Percentiles rank a stretch among this genome's conserved stretches.
These are phyloP conservation scores for Phialophora tarda DNA, from an alignment of 2,329 filamentous ascomycete genomes.

Conservation along the genomic window DNA sequence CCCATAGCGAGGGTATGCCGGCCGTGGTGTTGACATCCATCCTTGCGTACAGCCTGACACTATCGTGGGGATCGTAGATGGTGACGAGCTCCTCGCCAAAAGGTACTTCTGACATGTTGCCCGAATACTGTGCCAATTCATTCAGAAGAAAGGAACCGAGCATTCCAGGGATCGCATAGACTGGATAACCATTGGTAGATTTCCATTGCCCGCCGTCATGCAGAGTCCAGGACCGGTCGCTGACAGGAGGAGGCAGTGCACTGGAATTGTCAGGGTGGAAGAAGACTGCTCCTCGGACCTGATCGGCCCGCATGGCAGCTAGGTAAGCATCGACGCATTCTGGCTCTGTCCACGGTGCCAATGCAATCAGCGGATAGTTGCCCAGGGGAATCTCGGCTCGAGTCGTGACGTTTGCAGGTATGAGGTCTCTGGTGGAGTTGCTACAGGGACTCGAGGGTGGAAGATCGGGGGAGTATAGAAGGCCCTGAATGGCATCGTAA, in stretches of 20 bases:
- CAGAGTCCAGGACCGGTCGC: slow-evolving; percentile 72
- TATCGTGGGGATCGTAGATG: slow-evolving; percentile 50
- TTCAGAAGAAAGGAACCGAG: slow-evolving; percentile 72
- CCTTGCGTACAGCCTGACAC: slow-evolving; percentile 56
- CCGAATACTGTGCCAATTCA: slow-evolving; percentile 76
- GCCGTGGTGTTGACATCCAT: slow-evolving; percentile 52
- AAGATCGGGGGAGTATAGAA: slow-evolving; percentile 84
- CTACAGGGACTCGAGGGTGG: slow-evolving; percentile 63
- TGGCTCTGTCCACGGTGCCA: slow-evolving; percentile 83
- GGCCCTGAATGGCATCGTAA: slow-evolving; percentile 71
- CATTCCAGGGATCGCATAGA: slow-evolving; percentile 77
- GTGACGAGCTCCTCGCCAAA: slow-evolving; percentile 43
- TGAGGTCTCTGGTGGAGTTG: slow-evolving; percentile 65
- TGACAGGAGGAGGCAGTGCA: slow-evolving; percentile 67
- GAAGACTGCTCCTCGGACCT: slow-evolving; percentile 65
- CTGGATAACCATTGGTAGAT: slow-evolving; percentile 71
- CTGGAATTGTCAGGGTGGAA: slow-evolving; percentile 57
- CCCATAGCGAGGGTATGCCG: slow-evolving; percentile 77
- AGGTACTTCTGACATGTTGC: slow-evolving; percentile 63
- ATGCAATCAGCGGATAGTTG: slow-evolving; percentile 75
- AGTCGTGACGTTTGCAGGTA: slow-evolving; percentile 77
- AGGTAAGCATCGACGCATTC: slow-evolving; percentile 78
- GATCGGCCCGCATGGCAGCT: slow-evolving; percentile 63
- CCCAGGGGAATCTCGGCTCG: slow-evolving; percentile 66
- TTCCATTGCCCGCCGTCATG: slow-evolving; percentile 75